These are phyloP conservation scores for Globisporangium paddicum DNA, from an alignment of 352 stramenopile species.

Conservation along the genomic window DNA sequence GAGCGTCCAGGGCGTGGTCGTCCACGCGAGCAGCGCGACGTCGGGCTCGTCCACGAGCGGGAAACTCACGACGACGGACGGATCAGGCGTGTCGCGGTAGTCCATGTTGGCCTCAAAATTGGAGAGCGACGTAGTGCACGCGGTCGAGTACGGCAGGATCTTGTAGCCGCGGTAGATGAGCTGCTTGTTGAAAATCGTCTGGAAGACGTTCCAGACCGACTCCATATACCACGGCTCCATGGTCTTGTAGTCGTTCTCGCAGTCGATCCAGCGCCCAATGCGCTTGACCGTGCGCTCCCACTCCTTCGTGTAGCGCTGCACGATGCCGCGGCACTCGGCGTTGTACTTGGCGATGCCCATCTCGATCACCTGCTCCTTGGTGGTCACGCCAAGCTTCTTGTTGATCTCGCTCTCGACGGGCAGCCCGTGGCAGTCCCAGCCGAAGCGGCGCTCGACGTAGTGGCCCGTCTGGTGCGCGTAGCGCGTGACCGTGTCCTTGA, in stretches of 20 bases:
- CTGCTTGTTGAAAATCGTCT: constrained; percentile 96
- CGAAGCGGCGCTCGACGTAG: constrained; percentile 96
- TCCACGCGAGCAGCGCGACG: constrained; percentile 95
- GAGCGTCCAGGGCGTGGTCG: constrained; percentile 99
- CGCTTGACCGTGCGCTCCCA: constrained; percentile 98
- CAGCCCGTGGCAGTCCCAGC: constrained; percentile 99
- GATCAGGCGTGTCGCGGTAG: constrained; percentile 98
- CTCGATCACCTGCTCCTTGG: constrained; percentile 95
- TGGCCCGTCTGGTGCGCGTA: constrained; percentile 98
- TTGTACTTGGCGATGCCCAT: constrained; percentile 99
- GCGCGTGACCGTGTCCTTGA: constrained; percentile 99
- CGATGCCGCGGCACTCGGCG: constrained; percentile 95
- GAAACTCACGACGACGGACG: constrained; percentile 97
- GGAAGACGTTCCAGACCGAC: constrained; percentile 99
- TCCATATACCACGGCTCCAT: constrained; percentile 99
- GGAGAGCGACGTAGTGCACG: constrained; percentile 96
- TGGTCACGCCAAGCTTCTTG: constrained; percentile 97
- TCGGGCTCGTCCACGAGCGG: constrained; percentile 86
- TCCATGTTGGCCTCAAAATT: constrained; percentile 99
- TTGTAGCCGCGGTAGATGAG: constrained; percentile 99
- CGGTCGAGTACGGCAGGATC: constrained; percentile 99
- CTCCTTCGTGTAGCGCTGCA: constrained; percentile 98
- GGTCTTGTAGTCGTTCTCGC: constrained; percentile 99
- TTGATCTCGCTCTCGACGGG: constrained; percentile 99
- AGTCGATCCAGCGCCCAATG: constrained; percentile 99